Percentiles rank a stretch among this genome's conserved stretches.
phyloP scores from a whole-genome alignment of 495 filamentous ascomycete species.

The Penicillium maclennaniae region DNA sequence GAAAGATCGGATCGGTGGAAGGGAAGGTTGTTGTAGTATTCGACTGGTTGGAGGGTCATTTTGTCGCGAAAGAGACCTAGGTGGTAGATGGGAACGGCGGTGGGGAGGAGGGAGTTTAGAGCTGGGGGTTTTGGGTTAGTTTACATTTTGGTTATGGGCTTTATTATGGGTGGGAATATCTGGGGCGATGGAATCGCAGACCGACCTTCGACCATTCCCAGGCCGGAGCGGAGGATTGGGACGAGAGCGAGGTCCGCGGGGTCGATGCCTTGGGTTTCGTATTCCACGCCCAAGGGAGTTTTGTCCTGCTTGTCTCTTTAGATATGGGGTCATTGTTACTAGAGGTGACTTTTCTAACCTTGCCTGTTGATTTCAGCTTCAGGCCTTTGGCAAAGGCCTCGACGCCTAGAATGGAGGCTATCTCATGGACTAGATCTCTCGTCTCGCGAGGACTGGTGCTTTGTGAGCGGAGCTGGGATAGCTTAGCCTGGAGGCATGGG shows the following conservation, averaged over 20 bases:
- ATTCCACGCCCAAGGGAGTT: conserved; percentile 72
- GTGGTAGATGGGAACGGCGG: conserved; percentile 81
- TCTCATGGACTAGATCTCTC: conserved; percentile 78
- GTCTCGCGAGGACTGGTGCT: conserved; percentile 69
- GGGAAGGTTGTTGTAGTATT: conserved; percentile 98
- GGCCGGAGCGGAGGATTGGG: conserved; percentile 83
- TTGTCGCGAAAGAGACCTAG: conserved; percentile 90
- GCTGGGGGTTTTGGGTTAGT: conserved; percentile 43
- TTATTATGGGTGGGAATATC: background rate
- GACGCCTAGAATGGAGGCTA: conserved; percentile 73
- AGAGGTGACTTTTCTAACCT: too few relatives aligned
- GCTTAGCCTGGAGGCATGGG: conserved; percentile 82
- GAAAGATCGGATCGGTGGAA: conserved; percentile 51
- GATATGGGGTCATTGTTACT: background rate
- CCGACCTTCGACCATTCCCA: conserved; percentile 80
- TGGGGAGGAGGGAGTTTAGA: conserved; percentile 75
- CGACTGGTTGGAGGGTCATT: conserved; percentile 78
- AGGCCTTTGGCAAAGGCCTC: conserved; percentile 73
- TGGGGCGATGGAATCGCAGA: background rate
- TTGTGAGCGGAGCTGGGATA: conserved; percentile 78
- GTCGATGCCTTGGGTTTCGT: conserved; percentile 54
- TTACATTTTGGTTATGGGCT: conserved; percentile 1
- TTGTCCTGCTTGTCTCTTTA: conserved; percentile 46
- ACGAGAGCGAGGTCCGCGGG: conserved; percentile 74
- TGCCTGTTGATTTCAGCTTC: conserved; percentile 40